A percentile compares a stretch with the other conserved stretches of the same genome.
These are phyloP conservation scores for Ophiosphaerella korrae DNA, from an alignment of 2,329 filamentous ascomycete genomes.

Conservation along the genomic window DNA sequence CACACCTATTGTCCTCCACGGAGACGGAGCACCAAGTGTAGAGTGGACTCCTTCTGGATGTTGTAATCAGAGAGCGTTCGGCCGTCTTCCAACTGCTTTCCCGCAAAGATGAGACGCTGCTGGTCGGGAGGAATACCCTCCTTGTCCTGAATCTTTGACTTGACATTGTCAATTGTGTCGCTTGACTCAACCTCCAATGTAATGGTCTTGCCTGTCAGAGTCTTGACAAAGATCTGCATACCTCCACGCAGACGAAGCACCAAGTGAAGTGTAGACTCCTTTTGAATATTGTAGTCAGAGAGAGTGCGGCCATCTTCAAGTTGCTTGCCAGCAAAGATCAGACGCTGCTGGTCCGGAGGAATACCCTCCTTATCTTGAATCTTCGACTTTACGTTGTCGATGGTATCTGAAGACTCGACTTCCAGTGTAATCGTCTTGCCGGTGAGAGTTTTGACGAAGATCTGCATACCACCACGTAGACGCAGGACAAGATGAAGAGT, in stretches of 20 bases:
- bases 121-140: slow-evolving; percentile 92
- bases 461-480: slow-evolving; percentile 67
- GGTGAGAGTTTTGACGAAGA: slow-evolving; percentile 68
- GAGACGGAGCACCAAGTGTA: slow-evolving; percentile 67
- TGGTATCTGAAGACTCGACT: slow-evolving; percentile 78
- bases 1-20: slow-evolving; percentile 58
- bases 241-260: slow-evolving; percentile 88
- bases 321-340: slow-evolving; percentile 97
- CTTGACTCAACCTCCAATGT: slow-evolving; percentile 88
- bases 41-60: slow-evolving; percentile 77
- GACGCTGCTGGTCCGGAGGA: slow-evolving; percentile 90
- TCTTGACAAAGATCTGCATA: slow-evolving; percentile 65
- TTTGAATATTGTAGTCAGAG: slow-evolving; percentile 94
- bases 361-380: slow-evolving; percentile 99
- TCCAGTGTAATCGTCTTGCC: slow-evolving; percentile 70
- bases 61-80: slow-evolving; percentile 94
- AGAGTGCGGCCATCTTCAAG: slow-evolving; percentile 92
- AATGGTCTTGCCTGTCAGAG: slow-evolving; percentile 83
- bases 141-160: slow-evolving; percentile 80
- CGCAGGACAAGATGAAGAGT: slow-evolving; percentile 78
- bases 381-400: slow-evolving; percentile 96
- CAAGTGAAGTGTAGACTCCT: slow-evolving; percentile 84
- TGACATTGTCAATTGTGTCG: slow-evolving; percentile 94
- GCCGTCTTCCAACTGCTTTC: slow-evolving; percentile 92
- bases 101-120: slow-evolving; percentile 90